Evolutionary conservation across 108 stramenopile genomes (phyloP), one percentile per base, ranked within the genome.

Genomic region (Cylindrotheca fusiformis): DNA sequence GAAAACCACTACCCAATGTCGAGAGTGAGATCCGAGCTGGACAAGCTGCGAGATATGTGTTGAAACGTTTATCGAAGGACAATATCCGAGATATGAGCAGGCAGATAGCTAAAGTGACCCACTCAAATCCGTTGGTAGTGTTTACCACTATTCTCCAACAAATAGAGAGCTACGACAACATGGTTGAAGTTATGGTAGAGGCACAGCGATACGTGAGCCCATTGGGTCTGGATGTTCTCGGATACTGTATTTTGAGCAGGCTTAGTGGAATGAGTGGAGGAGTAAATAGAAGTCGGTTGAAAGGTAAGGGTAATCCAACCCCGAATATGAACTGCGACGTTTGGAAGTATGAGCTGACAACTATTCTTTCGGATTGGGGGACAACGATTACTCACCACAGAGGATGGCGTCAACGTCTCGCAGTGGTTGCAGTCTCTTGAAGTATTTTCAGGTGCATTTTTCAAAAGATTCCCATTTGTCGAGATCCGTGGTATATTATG

Each of bases 91-190:
- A 85, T 36, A 86, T 84, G 72, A 85, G 90, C 33, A 49, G 83
- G 46, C 67, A 80, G 27, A 63, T 97, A 20, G 87, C 93, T 1
- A 93, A 92, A 48, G 74, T 81, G 1, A 78, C 92, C n/a, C 92
- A 96, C 63, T 77, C 63, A 48, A 89, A 87, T 66, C 95, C 97
- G n/a, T 58, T 94, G 25, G 91, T 95, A 6, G 87, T 94, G 31
- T 93, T 88, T 48, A 69, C 75, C 3, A 79, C 81, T 14, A 90
- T 97, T 54, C 74, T 97, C 55, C 71, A 73, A 63, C 91, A 95
- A 64, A 94, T 97, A 58, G 95, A 97, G 65, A 84, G 90, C 65
- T 97, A 96, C 73, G 97, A 94, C 69, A 97, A 97, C 58, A 61
- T 97, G 65, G 96, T 96, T 29, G 69, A 82, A 49, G 86, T 91